Percentiles rank a stretch among this genome's conserved stretches.
Evolutionary conservation across 1,284 basidiomycete genomes (phyloP).

Genomic region (Afroboletus lepidellus): DNA sequence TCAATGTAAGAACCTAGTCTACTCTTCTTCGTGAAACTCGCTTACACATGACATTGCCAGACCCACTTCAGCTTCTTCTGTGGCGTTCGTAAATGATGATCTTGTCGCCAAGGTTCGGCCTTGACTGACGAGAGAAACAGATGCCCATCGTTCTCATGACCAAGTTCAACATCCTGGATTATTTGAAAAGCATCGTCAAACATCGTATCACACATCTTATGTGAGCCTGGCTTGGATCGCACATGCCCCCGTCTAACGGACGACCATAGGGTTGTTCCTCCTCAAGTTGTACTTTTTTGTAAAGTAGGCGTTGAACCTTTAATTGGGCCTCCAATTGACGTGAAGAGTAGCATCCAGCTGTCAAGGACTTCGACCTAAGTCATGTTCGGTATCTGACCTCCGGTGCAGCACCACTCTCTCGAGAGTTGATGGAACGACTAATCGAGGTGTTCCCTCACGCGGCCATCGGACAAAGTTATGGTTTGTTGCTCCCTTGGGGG

Average conservation of each 20-base stretch:
- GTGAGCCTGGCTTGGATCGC: conserved; percentile 35
- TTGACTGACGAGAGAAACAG: conserved; percentile 25
- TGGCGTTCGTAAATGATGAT: conserved; percentile 34
- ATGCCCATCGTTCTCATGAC: conserved; percentile 47
- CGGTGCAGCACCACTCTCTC: conserved; percentile 62
- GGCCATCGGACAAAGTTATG: conserved; percentile 50
- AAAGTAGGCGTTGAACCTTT: conserved; percentile 44
- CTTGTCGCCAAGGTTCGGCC: background rate
- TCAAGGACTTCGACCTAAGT: conserved; percentile 53
- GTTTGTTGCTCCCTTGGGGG: conserved; percentile 28
- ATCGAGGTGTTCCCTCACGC: conserved; percentile 45
- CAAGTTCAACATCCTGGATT: conserved; percentile 53
- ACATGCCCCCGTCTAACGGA: conserved; percentile 20
- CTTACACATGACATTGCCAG: conserved; percentile 18
- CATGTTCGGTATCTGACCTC: conserved; percentile 48
- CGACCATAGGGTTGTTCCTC: conserved; percentile 48
- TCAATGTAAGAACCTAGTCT: conserved; percentile 32
- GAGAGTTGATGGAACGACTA: conserved; percentile 50
- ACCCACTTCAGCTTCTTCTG: conserved; percentile 43
- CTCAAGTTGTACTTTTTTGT: conserved; percentile 53
- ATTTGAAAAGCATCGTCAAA: conserved; percentile 52
- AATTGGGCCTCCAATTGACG: conserved; percentile 7
- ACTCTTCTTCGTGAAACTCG: background rate
- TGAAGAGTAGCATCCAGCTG: conserved; percentile 46
- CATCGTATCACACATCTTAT: conserved; percentile 53